Conservation (phyloP, 371 early-diverging fungal genomes). For the Dichotomocladium elegans region DNA sequence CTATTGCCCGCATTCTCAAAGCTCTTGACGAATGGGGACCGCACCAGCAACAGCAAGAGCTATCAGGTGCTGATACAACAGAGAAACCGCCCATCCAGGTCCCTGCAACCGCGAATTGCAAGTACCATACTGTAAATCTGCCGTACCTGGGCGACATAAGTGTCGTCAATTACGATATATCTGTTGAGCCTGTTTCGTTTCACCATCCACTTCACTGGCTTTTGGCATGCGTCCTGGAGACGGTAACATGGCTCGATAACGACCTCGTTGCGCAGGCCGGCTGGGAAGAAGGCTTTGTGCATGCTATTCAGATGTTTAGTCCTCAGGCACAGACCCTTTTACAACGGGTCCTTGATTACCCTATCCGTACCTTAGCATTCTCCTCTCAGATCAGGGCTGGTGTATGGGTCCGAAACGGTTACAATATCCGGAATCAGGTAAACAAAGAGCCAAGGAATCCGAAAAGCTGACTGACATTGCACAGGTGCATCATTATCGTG, state of each 20-base stretch:
- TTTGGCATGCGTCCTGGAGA: slow-evolving; percentile 72
- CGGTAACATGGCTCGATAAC: slow-evolving; percentile 61
- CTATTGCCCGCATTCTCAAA: slow-evolving; percentile 57
- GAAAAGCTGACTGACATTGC: slow-evolving; percentile 11
- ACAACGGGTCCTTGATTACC: slow-evolving; percentile 66
- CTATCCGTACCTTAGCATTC: slow-evolving; percentile 71
- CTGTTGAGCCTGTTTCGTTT: slow-evolving; percentile 75
- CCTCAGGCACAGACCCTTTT: slow-evolving; percentile 13
- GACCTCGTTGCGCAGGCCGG: slow-evolving; percentile 47
- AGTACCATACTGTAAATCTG: slow-evolving; percentile 12
- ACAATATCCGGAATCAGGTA: slow-evolving; percentile 66
- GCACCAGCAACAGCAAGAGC: slow-evolving; percentile 49
- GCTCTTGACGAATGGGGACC: slow-evolving; percentile 57
- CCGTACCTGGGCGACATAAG: slow-evolving; percentile 33
- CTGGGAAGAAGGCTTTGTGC: slow-evolving; percentile 45
- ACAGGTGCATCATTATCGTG: slow-evolving; percentile 81
- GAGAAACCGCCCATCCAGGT: slow-evolving; percentile 1
- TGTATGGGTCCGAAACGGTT: slow-evolving; percentile 95
- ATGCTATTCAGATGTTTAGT: slow-evolving; percentile 30
- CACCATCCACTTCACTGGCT: slow-evolving; percentile 94
- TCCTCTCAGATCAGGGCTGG: slow-evolving; percentile 90
- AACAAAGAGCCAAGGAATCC: not conserved
- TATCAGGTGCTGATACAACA: slow-evolving; percentile 3
- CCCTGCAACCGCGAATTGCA: slow-evolving; percentile 8
- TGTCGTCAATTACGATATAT: slow-evolving; percentile 64